A percentile compares a stretch with the other conserved stretches of the same genome.
Evolutionary conservation across 495 filamentous ascomycete species (phyloP).

Genomic region (Penicillium canescens): DNA sequence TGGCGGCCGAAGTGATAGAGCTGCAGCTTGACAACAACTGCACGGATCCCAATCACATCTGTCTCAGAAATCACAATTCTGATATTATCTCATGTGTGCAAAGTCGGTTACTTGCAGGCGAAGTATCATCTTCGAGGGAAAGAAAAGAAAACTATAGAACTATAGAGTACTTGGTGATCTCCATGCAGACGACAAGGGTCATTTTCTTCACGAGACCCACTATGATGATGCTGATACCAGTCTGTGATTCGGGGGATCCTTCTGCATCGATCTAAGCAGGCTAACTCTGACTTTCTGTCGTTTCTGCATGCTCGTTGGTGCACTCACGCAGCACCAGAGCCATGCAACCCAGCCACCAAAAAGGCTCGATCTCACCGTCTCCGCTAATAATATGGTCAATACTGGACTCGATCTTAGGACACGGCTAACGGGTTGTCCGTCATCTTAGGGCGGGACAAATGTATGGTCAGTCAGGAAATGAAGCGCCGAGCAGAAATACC

Average conservation of each 20-base stretch:
- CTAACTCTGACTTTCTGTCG: slow-evolving; percentile 15
- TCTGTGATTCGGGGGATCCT: slow-evolving; percentile 28
- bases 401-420: slow-evolving; percentile 15
- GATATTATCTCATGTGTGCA: background rate
- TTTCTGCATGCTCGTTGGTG: slow-evolving; percentile 42
- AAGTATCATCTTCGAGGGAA: background rate
- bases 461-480: slow-evolving; percentile 34
- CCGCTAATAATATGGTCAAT: slow-evolving; percentile 37
- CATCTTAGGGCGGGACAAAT: slow-evolving; percentile 7
- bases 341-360: slow-evolving; percentile 30
- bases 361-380: slow-evolving; percentile 34
- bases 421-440: slow-evolving; percentile 6
- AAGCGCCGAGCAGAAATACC: slow-evolving; percentile 25
- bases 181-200: slow-evolving; percentile 1
- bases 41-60: slow-evolving; percentile 31
- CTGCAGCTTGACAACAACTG: slow-evolving; percentile 29
- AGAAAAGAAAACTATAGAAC: background rate
- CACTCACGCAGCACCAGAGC: slow-evolving; percentile 21
- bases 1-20: slow-evolving; percentile 27
- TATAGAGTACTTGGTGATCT: background rate
- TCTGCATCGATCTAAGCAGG: slow-evolving; percentile 27
- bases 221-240: slow-evolving; percentile 19
- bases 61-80: slow-evolving; percentile 16
- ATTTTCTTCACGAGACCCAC: slow-evolving; percentile 6
- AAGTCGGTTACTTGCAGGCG: slow-evolving; percentile 2